A percentile compares a stretch with the other conserved stretches of the same genome.
These are phyloP conservation scores for Cladosporium velox DNA, from an alignment of 2,329 filamentous ascomycete genomes.

Conservation along the genomic window DNA sequence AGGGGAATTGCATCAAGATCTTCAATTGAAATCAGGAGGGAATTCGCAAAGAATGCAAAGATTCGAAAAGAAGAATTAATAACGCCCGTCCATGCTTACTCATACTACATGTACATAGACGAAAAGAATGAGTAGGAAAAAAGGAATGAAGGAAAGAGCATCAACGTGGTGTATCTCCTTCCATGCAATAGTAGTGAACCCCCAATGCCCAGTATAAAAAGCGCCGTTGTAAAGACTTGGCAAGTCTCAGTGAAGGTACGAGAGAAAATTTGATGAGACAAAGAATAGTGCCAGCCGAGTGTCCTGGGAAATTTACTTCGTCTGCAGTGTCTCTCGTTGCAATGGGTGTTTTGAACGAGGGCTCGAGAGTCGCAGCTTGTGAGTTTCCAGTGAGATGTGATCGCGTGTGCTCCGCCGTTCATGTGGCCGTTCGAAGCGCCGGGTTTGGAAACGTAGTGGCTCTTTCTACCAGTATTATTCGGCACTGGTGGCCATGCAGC, in stretches of 20 bases:
- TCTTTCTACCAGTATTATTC: not conserved
- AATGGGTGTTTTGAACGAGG: not conserved
- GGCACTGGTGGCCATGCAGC: not conserved
- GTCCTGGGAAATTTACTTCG: not conserved
- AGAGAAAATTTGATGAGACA: not conserved
- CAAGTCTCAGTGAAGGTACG: not conserved
- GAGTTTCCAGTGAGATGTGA: not conserved
- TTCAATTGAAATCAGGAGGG: no score
- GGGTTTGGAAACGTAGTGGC: not conserved
- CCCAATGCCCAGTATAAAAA: not conserved
- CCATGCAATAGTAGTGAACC: not conserved
- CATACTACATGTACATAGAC: slow-evolving; percentile 2
- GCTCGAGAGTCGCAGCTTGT: not conserved
- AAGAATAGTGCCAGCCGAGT: not conserved
- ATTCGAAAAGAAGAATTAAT: not conserved
- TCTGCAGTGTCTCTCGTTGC: not conserved
- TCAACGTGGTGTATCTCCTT: slow-evolving; percentile 7
- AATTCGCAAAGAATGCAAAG: not conserved
- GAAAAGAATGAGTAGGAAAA: not conserved
- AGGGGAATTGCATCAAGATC: no score
- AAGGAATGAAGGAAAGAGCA: not conserved
- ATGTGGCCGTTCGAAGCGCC: not conserved
- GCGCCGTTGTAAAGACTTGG: not conserved
- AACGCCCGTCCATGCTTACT: slow-evolving; percentile 4
- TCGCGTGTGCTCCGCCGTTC: not conserved